These are phyloP conservation scores for Curvularia hawaiiensis DNA, from an alignment of 2,329 filamentous ascomycete species.

Conservation along the genomic window DNA sequence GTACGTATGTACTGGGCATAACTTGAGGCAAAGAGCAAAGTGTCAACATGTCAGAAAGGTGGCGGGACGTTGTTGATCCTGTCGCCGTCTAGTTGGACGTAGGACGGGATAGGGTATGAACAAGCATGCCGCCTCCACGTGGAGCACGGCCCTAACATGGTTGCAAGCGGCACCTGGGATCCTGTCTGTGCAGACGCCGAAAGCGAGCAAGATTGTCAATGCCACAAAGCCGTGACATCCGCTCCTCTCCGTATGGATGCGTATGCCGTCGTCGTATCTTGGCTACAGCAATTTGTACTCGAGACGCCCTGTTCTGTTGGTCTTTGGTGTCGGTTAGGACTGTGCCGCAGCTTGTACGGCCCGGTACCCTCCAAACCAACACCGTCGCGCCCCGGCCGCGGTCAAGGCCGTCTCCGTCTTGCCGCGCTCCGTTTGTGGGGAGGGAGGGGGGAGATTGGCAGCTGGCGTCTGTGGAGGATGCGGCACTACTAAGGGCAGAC, in stretches of 20 bases:
- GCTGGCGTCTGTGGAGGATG: conserved; percentile 30
- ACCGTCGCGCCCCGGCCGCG: background rate
- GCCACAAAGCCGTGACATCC: conserved; percentile 23
- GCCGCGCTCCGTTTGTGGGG: conserved; percentile 22
- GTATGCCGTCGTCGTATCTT: conserved; percentile 11
- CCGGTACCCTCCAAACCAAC: conserved; percentile 9
- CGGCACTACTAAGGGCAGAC: conserved; percentile 19
- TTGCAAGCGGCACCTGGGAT: background rate
- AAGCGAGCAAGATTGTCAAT: conserved; percentile 21
- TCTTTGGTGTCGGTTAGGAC: conserved; percentile 9
- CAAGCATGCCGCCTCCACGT: conserved; percentile 29
- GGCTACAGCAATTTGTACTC: conserved; percentile 9
- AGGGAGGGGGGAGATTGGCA: conserved; percentile 11
- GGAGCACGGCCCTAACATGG: conserved; percentile 18
- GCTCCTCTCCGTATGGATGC: conserved; percentile 11
- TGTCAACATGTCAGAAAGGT: background rate
- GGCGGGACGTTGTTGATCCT: conserved; percentile 7
- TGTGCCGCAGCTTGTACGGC: conserved; percentile 14
- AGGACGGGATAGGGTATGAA: conserved; percentile 14
- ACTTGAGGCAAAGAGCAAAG: conserved; percentile 7
- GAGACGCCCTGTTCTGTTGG: conserved; percentile 9
- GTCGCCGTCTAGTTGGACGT: conserved; percentile 24
- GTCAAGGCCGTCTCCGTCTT: conserved; percentile 12
- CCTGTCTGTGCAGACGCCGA: conserved; percentile 21
- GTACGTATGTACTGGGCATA: background rate